Evolutionary conservation across 768 basidiomycete genomes (phyloP), one percentile per base, ranked within the genome.

Genomic region (Pseudohyphozyma bogoriensis): DNA sequence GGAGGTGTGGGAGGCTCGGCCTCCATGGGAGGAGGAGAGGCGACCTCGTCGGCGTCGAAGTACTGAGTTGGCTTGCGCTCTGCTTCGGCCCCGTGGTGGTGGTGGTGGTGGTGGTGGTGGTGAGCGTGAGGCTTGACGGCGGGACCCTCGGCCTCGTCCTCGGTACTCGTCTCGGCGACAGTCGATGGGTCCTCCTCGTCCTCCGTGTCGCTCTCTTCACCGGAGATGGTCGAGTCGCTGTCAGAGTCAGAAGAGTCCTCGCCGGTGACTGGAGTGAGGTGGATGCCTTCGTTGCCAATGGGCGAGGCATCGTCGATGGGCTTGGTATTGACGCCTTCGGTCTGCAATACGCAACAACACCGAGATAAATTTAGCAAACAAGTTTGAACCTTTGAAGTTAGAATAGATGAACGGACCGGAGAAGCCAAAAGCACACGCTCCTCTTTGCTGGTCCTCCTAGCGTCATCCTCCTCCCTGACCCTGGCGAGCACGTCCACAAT

Each of bases 271-370:
- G 58, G 57, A 24, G 54, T 37, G 22, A 59, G 49, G n/a, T 58
- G 67, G 29, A 46, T 59, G n/a, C n/a, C n/a, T n/a, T n/a, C n/a
- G 71, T 24, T 44, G 16, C 56, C 59, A 33, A 64, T 59, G 1
- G 59, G 66, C 2, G 50, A 35, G 1, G 29, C 10, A 22, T 81
- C 76, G 70, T 82, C 76, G 4, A 83, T 85, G 32, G 85, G 84
- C 29, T 87, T 76, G 4, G 89, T 91, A 54, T 89, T 89, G 32
- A 90, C 82, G 29, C 89, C 86, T 74, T 87, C 83, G 13, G 87
- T 89, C 88, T 91, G 68, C 16, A n/a, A 44, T 56, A 60, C 10
- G 58, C 10, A 32, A 51, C n/a, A n/a, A n/a, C n/a, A n/a, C n/a
- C n/a, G n/a, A n/a, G n/a, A n/a, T n/a, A n/a, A n/a, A n/a, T n/a